A percentile compares a stretch with the other conserved stretches of the same genome.
Evolutionary conservation across 192 early-diverging fungal genomes (phyloP).

Genomic region (Linnemannia exigua): DNA sequence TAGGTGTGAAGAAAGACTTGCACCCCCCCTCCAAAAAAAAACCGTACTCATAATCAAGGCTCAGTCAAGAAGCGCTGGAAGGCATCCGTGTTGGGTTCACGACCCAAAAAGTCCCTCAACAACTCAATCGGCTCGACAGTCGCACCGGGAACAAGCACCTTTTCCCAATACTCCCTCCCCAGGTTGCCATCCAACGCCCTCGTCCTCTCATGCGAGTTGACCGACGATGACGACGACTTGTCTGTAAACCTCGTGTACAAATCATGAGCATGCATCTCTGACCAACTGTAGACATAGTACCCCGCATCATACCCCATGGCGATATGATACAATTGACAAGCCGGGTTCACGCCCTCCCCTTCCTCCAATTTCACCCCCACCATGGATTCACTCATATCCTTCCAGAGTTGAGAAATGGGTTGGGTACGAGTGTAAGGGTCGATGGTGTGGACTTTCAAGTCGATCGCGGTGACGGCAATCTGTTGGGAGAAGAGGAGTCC

Average conservation of each 20-base stretch:
- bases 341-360: constrained; percentile 23
- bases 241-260: constrained; percentile 71
- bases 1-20: no score
- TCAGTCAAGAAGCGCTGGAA: constrained; percentile 74
- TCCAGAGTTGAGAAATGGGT: constrained; percentile 60
- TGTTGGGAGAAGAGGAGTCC: constrained; percentile 82
- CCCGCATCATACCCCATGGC: constrained; percentile 55
- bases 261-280: constrained; percentile 85
- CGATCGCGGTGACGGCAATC: constrained; percentile 83
- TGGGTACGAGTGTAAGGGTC: constrained; percentile 52
- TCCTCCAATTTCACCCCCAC: constrained; percentile 30
- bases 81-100: constrained; percentile 84
- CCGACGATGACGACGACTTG: background rate
- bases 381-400: constrained; percentile 58
- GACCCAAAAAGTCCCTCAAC: constrained; percentile 81
- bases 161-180: constrained; percentile 82
- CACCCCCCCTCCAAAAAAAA: no score
- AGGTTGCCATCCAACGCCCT: constrained; percentile 69
- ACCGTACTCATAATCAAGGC: no score
- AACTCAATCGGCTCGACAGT: constrained; percentile 80
- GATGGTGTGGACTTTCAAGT: constrained; percentile 81
- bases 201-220: constrained; percentile 69
- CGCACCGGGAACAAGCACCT: constrained; percentile 81
- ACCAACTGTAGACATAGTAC: constrained; percentile 87
- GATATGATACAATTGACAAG: constrained; percentile 52